Conservation (phyloP, 2,329 filamentous ascomycete species). For the Septoria linicola region DNA sequence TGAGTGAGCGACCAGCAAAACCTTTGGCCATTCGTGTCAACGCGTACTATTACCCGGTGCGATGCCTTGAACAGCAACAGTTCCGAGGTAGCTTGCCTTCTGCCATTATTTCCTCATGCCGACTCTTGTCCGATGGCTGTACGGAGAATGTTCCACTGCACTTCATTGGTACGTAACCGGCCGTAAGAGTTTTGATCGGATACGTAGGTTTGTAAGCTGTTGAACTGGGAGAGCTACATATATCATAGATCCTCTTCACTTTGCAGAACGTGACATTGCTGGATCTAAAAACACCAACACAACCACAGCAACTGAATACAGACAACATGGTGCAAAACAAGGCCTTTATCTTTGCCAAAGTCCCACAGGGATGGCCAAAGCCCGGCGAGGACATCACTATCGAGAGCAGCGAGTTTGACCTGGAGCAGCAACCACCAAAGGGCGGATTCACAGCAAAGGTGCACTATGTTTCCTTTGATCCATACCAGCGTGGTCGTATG, state of each 20-base stretch:
- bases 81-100: conserved; percentile 11
- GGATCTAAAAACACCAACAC: background rate
- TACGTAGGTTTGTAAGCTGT: conserved; percentile 6
- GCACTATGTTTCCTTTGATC: conserved; percentile 75
- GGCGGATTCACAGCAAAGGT: conserved; percentile 70
- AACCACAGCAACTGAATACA: conserved; percentile 10
- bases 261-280: background rate
- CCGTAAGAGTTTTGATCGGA: conserved; percentile 5
- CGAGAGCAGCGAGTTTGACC: conserved; percentile 68
- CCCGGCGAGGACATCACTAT: conserved; percentile 68
- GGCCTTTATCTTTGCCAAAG: conserved; percentile 68
- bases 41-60: background rate
- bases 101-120: background rate
- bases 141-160: conserved; percentile 3
- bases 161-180: conserved; percentile 8
- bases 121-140: conserved; percentile 6
- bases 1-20: too few species aligned
- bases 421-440: conserved; percentile 57
- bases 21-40: background rate
- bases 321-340: conserved; percentile 64
- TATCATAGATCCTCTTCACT: background rate
- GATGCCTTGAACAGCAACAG: conserved; percentile 4
- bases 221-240: background rate
- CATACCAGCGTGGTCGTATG: conserved; percentile 82
- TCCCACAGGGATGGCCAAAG: conserved; percentile 66